Percentiles rank a stretch among this genome's conserved stretches.
Evolutionary conservation across 371 early-diverging fungal genomes (phyloP).

Genomic region (Nosema granulosis): DNA sequence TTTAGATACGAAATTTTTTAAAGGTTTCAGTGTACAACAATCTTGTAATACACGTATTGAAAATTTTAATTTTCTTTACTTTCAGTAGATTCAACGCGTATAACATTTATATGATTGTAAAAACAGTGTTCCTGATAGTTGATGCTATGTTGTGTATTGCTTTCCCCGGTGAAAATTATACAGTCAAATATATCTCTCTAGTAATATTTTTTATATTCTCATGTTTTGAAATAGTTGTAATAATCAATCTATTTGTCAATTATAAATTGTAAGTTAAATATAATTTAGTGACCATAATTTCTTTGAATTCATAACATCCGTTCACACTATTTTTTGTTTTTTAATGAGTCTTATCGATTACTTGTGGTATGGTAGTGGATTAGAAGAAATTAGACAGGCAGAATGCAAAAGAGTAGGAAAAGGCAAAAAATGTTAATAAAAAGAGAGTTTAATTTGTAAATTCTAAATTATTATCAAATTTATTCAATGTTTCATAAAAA

Average conservation of each 20-base stretch:
- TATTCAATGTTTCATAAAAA: no score
- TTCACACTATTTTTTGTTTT: background rate
- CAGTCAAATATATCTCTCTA: background rate
- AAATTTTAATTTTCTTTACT: background rate
- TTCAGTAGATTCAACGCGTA: background rate
- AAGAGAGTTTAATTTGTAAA: no score
- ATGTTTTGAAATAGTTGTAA: background rate
- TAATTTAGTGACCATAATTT: background rate
- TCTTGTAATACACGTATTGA: background rate
- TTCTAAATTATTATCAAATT: no score
- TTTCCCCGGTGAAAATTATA: background rate
- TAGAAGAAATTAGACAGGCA: no score
- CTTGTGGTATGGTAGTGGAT: background rate
- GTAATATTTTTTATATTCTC: background rate
- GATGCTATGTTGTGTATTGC: background rate
- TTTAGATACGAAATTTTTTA: background rate
- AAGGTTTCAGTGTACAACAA: background rate
- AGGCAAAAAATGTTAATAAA: no score
- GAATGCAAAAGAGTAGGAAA: no score
- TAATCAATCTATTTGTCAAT: background rate
- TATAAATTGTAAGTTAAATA: background rate
- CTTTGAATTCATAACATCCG: background rate
- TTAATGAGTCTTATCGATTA: background rate
- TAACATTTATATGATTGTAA: background rate
- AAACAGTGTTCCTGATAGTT: background rate